Conservation (phyloP, 345 rosid species). For the Durio zibethinus region DNA sequence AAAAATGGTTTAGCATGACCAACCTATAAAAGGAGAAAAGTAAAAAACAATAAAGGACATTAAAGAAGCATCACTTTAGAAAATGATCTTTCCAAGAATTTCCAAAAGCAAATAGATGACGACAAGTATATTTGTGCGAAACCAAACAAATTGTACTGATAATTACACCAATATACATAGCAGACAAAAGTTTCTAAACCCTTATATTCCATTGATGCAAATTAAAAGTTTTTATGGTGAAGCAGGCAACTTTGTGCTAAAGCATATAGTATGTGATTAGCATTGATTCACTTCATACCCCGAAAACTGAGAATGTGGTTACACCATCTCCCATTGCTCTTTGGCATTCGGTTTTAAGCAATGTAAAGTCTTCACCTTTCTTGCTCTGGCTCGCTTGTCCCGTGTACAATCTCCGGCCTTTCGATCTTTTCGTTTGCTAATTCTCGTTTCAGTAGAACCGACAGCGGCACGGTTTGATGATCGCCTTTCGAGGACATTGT, state of each 20-base stretch:
- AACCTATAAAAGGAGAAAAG: background rate
- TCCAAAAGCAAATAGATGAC: background rate
- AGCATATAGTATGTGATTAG: background rate
- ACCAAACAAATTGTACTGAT: background rate
- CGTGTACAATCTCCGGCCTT: constrained; percentile 75
- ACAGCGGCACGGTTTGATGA: constrained; percentile 84
- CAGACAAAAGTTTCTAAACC: background rate
- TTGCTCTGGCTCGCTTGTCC: constrained; percentile 87
- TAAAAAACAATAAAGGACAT: background rate
- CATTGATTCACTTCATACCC: constrained; percentile 40
- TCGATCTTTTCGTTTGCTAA: constrained; percentile 75
- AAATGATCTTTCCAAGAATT: background rate
- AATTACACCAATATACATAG: background rate
- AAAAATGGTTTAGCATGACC: constrained; percentile 14
- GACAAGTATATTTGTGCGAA: background rate
- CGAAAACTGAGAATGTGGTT: constrained; percentile 74
- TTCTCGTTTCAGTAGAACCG: constrained; percentile 84
- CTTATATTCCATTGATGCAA: background rate
- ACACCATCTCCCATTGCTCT: constrained; percentile 79
- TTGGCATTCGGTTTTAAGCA: constrained; percentile 79
- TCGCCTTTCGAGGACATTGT: constrained; percentile 60
- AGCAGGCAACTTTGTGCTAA: background rate
- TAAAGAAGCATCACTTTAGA: background rate
- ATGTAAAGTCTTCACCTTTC: constrained; percentile 89
- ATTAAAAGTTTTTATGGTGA: background rate